Evolutionary conservation across 2,329 filamentous ascomycete genomes (phyloP).

Genomic region (Coleophoma crateriformis): DNA sequence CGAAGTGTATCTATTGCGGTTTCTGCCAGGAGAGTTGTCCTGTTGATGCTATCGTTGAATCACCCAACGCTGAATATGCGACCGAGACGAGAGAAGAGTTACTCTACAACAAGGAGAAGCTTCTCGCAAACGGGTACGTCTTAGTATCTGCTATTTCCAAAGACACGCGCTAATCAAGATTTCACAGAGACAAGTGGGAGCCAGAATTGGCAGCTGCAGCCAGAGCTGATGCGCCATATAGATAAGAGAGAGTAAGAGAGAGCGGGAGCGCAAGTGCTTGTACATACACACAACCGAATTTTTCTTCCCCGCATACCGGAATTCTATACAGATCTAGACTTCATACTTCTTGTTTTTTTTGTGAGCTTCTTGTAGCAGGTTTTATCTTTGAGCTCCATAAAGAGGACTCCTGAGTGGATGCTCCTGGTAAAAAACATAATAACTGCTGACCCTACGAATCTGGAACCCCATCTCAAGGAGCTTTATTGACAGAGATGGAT

Average conservation of each 20-base stretch:
- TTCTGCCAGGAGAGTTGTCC: conserved; percentile 99
- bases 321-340: too few relatives aligned
- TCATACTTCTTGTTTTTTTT: too few relatives aligned
- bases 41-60: conserved; percentile 87
- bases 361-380: too few relatives aligned
- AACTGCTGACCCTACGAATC: too few relatives aligned
- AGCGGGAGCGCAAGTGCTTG: too few relatives aligned
- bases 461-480: too few relatives aligned
- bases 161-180: conserved; percentile 84
- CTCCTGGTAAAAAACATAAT: too few relatives aligned
- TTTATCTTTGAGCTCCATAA: too few relatives aligned
- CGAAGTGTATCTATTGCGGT: conserved; percentile 99
- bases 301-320: too few relatives aligned
- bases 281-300: too few relatives aligned
- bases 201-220: conserved; percentile 90
- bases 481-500: too few relatives aligned
- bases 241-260: conserved; percentile 44
- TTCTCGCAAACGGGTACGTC: conserved; percentile 75
- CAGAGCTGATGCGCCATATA: conserved; percentile 88
- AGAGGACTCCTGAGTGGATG: too few relatives aligned
- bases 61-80: conserved; percentile 69
- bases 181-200: conserved; percentile 88
- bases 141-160: conserved; percentile 1
- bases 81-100: conserved; percentile 85
- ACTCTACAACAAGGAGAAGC: conserved; percentile 95